Evolutionary conservation across 2,329 filamentous ascomycete genomes (phyloP).

Genomic region (Cladosporium austrohemisphaericum): DNA sequence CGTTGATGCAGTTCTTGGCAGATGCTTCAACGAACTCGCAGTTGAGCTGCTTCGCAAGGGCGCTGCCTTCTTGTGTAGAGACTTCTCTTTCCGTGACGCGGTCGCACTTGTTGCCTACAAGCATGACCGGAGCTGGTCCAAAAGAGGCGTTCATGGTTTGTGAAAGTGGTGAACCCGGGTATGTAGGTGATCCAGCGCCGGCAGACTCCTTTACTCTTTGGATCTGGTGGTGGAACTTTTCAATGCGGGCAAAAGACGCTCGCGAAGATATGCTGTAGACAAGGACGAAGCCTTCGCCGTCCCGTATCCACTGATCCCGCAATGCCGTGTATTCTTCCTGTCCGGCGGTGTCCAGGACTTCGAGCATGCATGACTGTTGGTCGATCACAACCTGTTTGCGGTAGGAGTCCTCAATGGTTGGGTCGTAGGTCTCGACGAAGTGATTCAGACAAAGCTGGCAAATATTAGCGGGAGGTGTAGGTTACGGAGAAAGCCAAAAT

Average conservation of each 20-base stretch:
- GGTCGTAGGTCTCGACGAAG: conserved; percentile 87
- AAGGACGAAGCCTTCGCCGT: conserved; percentile 94
- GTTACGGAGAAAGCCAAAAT: conserved; percentile 4
- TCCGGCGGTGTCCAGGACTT: conserved; percentile 93
- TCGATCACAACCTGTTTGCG: conserved; percentile 79
- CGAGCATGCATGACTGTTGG: conserved; percentile 91
- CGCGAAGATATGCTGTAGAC: conserved; percentile 98
- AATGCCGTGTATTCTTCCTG: conserved; percentile 98
- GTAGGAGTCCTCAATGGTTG: conserved; percentile 66
- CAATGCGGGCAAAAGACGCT: conserved; percentile 90
- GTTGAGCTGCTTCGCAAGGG: conserved; percentile 82
- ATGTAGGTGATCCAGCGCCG: conserved; percentile 66
- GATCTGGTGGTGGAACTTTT: conserved; percentile 94
- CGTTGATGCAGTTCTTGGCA: conserved; percentile 96
- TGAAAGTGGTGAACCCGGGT: conserved; percentile 69
- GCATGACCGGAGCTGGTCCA: conserved; percentile 85
- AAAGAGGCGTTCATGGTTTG: conserved; percentile 53
- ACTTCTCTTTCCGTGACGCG: conserved; percentile 93
- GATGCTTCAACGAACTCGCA: conserved; percentile 97
- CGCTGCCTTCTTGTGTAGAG: conserved; percentile 91
- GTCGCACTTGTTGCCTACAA: conserved; percentile 98
- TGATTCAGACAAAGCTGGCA: conserved; percentile 89
- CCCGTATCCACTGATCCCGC: conserved; percentile 96
- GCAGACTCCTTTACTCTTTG: conserved; percentile 93
- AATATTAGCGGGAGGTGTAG: not conserved